Evolutionary conservation across 306 rosid genomes (phyloP).

Genomic region (Trifolium fragiferum): DNA sequence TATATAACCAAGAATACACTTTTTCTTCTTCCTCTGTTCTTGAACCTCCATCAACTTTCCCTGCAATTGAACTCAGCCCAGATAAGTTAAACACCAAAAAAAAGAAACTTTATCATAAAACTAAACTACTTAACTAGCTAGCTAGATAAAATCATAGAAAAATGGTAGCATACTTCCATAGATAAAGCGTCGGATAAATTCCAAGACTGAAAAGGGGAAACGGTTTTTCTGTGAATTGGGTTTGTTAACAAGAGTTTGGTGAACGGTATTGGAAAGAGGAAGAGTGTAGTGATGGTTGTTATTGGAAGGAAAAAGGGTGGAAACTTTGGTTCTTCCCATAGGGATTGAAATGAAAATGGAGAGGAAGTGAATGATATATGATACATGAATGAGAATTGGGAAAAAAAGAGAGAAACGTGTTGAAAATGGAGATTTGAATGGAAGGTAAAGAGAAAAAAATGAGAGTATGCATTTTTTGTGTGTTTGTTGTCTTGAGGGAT

Average conservation of each 20-base stretch:
- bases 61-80: conserved; percentile 52
- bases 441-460: conserved; percentile 43
- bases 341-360: background rate
- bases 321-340: conserved; percentile 56
- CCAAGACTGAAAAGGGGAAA: conserved; percentile 17
- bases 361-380: background rate
- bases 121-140: background rate
- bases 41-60: conserved; percentile 67
- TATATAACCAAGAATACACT: conserved; percentile 73
- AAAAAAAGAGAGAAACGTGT: conserved; percentile 8
- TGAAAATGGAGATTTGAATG: conserved; percentile 49
- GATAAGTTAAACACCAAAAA: background rate
- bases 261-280: conserved; percentile 50
- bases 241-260: conserved; percentile 51
- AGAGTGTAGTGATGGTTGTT: conserved; percentile 34
- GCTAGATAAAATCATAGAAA: background rate
- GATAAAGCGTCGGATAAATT: conserved; percentile 47
- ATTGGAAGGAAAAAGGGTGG: conserved; percentile 44
- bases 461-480: background rate
- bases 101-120: background rate
- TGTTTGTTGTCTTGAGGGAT: background rate
- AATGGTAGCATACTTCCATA: conserved; percentile 45
- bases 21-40: conserved; percentile 75
- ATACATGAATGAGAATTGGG: background rate
- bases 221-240: conserved; percentile 39